phyloP scores from a whole-genome alignment of 2,329 filamentous ascomycete species.

The Exophiala lecanii-corni region DNA sequence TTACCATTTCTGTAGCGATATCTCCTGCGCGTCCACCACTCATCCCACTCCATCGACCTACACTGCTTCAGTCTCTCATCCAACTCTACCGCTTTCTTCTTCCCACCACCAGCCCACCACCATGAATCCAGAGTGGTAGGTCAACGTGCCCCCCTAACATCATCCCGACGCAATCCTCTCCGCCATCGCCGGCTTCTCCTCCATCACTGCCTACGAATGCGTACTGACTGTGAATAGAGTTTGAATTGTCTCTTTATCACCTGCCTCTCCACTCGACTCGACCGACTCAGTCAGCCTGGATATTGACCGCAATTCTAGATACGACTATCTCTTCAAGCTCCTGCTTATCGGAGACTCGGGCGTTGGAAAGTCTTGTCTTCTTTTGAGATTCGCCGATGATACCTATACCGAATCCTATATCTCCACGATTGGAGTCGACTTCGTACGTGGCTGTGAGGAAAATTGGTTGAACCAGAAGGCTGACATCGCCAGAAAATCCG shows the following conservation, averaged over 20 bases:
- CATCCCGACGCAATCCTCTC: not conserved
- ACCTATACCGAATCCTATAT: constrained; percentile 99
- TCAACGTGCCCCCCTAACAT: constrained; percentile 11
- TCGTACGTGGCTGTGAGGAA: constrained; percentile 58
- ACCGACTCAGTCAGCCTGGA: no score
- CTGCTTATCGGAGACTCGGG: constrained; percentile 99
- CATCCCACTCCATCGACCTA: no score
- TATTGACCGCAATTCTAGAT: constrained; percentile 55
- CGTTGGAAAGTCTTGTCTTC: constrained; percentile 98
- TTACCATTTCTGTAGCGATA: no score
- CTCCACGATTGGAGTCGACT: constrained; percentile 98
- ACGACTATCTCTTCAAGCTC: constrained; percentile 99
- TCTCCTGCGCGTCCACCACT: no score
- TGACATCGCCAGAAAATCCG: constrained; percentile 80
- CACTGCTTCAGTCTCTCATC: no score
- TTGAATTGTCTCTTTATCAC: not conserved
- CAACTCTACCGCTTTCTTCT: no score
- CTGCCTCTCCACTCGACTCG: not conserved
- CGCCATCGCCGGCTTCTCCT: constrained; percentile 4
- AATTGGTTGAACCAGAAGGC: constrained; percentile 19
- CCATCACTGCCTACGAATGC: not conserved
- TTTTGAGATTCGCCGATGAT: constrained; percentile 96
- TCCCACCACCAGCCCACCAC: constrained; percentile 29
- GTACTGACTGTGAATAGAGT: constrained; percentile 15
- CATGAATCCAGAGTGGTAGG: constrained; percentile 50